A percentile compares a stretch with the other conserved stretches of the same genome.
Evolutionary conservation across 805 yeast species (phyloP).

Genomic region (Metschnikowia kunwiensis): DNA sequence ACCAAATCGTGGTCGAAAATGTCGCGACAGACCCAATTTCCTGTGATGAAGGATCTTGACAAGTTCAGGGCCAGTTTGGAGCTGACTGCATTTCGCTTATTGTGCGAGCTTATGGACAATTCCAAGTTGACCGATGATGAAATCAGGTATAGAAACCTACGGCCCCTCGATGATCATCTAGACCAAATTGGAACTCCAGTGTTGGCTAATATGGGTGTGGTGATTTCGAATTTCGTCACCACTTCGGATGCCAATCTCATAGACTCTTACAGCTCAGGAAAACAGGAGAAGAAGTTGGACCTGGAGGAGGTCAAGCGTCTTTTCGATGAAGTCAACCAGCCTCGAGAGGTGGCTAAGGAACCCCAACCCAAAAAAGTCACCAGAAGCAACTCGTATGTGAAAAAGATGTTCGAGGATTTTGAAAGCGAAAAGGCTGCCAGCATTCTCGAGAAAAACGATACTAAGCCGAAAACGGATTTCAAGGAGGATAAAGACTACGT

Average conservation of each 20-base stretch:
- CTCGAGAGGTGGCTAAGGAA: neutral
- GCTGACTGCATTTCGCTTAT: conserved; percentile 33
- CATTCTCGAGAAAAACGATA: neutral
- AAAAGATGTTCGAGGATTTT: conserved; percentile 19
- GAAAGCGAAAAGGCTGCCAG: conserved; percentile 15
- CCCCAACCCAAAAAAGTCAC: conserved; percentile 5
- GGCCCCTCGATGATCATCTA: conserved; percentile 18
- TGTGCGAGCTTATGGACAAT: conserved; percentile 39
- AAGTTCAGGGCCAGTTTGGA: conserved; percentile 26
- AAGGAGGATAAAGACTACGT: conserved; percentile 28
- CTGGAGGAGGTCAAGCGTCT: conserved; percentile 12
- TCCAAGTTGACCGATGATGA: conserved; percentile 22
- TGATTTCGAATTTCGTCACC: conserved; percentile 53
- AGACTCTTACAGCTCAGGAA: conserved; percentile 26
- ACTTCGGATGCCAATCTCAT: conserved; percentile 33
- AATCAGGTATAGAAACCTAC: conserved; percentile 19
- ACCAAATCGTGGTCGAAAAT: conserved; percentile 22
- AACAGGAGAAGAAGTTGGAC: neutral
- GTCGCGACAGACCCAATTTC: conserved; percentile 44
- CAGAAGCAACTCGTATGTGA: conserved; percentile 17
- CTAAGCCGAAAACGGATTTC: conserved; percentile 9
- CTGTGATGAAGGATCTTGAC: conserved; percentile 35
- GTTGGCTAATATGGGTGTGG: conserved; percentile 47
- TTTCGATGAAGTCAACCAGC: conserved; percentile 16
- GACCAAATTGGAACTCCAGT: conserved; percentile 36